Evolutionary conservation across 345 rosid genomes (phyloP).

Genomic region (Gossypium mustelinum): DNA sequence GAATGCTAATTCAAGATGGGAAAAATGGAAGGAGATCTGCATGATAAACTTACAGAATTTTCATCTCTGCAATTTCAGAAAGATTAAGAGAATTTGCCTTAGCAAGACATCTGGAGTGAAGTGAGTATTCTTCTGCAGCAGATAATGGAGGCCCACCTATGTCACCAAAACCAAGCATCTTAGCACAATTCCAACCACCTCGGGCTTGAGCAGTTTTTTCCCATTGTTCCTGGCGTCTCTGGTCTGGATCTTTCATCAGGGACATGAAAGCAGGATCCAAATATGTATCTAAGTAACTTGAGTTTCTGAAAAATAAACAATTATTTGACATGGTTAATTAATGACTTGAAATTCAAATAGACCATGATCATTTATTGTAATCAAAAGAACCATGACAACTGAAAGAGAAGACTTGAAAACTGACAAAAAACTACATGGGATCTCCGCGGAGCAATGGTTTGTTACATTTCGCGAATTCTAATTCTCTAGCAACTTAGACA

Average conservation of each 20-base stretch:
- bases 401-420: not conserved
- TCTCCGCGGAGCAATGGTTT: not conserved
- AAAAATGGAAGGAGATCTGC: not conserved
- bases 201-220: slow-evolving; percentile 84
- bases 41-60: slow-evolving; percentile 69
- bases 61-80: slow-evolving; percentile 97
- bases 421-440: not conserved
- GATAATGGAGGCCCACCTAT: slow-evolving; percentile 77
- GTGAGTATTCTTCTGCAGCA: slow-evolving; percentile 89
- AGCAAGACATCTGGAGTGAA: slow-evolving; percentile 93
- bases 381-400: not conserved
- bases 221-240: slow-evolving; percentile 92
- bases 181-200: slow-evolving; percentile 80
- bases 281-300: slow-evolving; percentile 71
- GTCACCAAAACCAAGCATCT: slow-evolving; percentile 88
- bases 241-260: slow-evolving; percentile 90
- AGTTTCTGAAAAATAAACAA: slow-evolving; percentile 56
- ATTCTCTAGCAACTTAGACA: not conserved
- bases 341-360: slow-evolving; percentile 1
- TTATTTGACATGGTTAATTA: slow-evolving; percentile 6
- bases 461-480: not conserved
- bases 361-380: not conserved
- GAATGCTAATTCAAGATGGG: not conserved
- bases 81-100: slow-evolving; percentile 91
- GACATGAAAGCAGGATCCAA: slow-evolving; percentile 99